phyloP scores from a whole-genome alignment of 2,329 filamentous ascomycete species.

The Trichophyton equinum region DNA sequence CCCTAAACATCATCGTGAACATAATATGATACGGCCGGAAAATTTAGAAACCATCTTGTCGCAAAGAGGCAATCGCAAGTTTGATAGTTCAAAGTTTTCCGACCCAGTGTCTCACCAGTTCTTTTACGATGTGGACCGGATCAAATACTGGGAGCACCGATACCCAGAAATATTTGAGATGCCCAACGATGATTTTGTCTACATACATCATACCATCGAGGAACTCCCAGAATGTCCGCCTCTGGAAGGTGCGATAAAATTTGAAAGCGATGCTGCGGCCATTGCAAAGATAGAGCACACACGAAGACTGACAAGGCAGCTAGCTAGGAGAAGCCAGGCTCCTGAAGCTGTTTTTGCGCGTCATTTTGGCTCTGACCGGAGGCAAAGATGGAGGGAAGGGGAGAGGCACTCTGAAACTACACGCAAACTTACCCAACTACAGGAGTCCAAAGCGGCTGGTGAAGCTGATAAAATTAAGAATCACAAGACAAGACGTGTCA shows the following conservation, averaged over 20 bases:
- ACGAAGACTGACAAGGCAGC: neutral
- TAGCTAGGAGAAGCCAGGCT: neutral
- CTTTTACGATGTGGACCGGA: conserved; percentile 21
- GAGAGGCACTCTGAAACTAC: neutral
- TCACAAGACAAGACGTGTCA: neutral
- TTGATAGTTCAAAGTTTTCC: conserved; percentile 11
- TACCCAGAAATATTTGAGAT: conserved; percentile 21
- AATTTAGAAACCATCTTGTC: conserved; percentile 23
- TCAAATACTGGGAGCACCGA: conserved; percentile 28
- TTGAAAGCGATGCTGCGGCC: conserved; percentile 16
- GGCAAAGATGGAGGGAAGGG: neutral
- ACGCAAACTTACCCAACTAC: conserved; percentile 3
- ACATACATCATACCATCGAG: conserved; percentile 28
- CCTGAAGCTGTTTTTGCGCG: conserved; percentile 14
- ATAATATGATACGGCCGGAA: neutral
- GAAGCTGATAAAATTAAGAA: neutral
- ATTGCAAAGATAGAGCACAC: neutral
- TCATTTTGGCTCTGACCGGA: neutral
- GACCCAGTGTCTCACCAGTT: conserved; percentile 21
- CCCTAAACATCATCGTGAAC: neutral
- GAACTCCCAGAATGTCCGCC: conserved; percentile 22
- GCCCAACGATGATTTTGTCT: conserved; percentile 18
- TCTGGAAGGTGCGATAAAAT: conserved; percentile 24
- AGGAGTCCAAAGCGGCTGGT: conserved; percentile 2
- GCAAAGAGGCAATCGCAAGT: conserved; percentile 11